Conservation (phyloP, 352 stramenopile genomes). For the Globisporangium parvum region DNA sequence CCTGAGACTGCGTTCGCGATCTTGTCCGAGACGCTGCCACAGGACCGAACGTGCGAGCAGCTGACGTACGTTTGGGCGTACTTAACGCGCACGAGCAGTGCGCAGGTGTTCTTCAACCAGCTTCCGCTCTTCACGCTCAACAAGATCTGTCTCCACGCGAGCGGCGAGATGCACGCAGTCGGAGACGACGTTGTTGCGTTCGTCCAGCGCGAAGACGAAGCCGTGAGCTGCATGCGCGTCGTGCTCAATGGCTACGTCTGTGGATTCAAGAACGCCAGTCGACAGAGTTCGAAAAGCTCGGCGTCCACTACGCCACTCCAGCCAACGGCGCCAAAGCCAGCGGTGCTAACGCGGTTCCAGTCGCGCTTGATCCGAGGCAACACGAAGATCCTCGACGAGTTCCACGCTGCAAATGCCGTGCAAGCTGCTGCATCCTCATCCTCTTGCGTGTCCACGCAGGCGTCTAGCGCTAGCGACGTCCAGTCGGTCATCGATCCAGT, state of each 20-base stretch:
- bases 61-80: slow-evolving; percentile 26
- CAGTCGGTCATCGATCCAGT: slow-evolving; percentile 20
- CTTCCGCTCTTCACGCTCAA: slow-evolving; percentile 24
- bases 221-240: slow-evolving; percentile 23
- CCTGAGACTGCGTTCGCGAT: slow-evolving; percentile 17
- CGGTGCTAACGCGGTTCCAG: slow-evolving; percentile 22
- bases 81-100: slow-evolving; percentile 19
- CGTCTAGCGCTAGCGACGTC: not conserved
- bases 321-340: slow-evolving; percentile 10
- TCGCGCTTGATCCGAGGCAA: slow-evolving; percentile 24
- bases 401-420: too few relatives aligned
- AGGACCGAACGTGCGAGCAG: slow-evolving; percentile 42
- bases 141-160: slow-evolving; percentile 24
- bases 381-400: not conserved
- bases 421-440: too few relatives aligned
- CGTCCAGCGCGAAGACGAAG: slow-evolving; percentile 31
- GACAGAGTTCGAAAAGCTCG: not conserved
- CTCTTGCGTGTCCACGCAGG: not conserved
- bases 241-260: slow-evolving; percentile 39
- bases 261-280: slow-evolving; percentile 27
- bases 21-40: slow-evolving; percentile 22
- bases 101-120: slow-evolving; percentile 35
- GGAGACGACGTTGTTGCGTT: slow-evolving; percentile 21
- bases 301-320: not conserved
- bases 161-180: slow-evolving; percentile 22